phyloP scores from a whole-genome alignment of 345 rosid genomes.

The Raphanus sativus region DNA sequence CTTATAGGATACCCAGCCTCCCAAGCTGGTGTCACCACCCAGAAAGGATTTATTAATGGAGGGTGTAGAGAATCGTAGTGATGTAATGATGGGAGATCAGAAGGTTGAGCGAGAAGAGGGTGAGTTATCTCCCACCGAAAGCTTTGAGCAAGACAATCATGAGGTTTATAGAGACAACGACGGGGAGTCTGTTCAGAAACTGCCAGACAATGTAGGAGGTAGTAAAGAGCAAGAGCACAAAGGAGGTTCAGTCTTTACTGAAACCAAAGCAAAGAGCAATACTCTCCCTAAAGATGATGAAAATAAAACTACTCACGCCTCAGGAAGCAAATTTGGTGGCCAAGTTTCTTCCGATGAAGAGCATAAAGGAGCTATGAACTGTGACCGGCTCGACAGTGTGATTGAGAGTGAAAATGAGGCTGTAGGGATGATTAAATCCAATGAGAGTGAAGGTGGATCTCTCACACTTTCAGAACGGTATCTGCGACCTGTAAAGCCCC shows the following conservation, averaged over 20 bases:
- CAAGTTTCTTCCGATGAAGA: conserved; percentile 85
- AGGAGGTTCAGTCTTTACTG: conserved; percentile 27
- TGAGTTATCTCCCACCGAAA: conserved; percentile 90
- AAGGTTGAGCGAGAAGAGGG: conserved; percentile 98
- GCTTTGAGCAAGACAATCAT: conserved; percentile 85
- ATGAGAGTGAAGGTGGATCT: conserved; percentile 74
- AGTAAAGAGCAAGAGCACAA: not conserved
- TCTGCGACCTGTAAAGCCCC: conserved; percentile 77
- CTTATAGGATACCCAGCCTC: conserved; percentile 56
- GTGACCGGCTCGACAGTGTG: conserved; percentile 58
- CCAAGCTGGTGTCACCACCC: conserved; percentile 47
- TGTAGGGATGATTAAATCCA: conserved; percentile 58
- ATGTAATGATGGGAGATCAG: conserved; percentile 47
- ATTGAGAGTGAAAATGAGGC: conserved; percentile 94
- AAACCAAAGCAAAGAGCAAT: conserved; percentile 64
- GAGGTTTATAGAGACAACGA: conserved; percentile 69
- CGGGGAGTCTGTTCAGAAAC: conserved; percentile 52
- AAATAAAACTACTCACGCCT: conserved; percentile 64
- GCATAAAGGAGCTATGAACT: conserved; percentile 57
- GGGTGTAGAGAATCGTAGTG: conserved; percentile 48
- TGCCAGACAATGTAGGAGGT: conserved; percentile 43
- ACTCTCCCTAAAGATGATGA: conserved; percentile 75
- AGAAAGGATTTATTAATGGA: conserved; percentile 52
- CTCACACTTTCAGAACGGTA: conserved; percentile 74
- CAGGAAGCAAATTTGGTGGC: conserved; percentile 73